These are phyloP conservation scores for Lactarius hatsudake DNA, from an alignment of 768 basidiomycete species.

Conservation along the genomic window DNA sequence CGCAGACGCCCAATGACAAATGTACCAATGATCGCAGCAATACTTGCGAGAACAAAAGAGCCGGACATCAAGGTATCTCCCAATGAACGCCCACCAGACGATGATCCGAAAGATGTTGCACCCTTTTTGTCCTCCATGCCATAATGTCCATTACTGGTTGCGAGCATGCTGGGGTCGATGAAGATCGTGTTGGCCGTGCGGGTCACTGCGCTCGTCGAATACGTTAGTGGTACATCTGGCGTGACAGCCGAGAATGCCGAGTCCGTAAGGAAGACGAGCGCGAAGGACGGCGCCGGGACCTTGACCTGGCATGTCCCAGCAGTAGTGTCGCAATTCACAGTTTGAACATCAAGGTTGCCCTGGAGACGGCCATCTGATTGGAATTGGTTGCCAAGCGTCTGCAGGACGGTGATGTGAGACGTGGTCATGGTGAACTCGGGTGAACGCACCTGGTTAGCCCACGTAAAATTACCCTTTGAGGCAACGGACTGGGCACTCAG, in stretches of 20 bases:
- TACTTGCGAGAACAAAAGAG: neutral
- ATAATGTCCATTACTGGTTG: constrained; percentile 60
- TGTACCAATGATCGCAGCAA: neutral
- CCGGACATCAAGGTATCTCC: neutral
- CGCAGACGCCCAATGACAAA: neutral
- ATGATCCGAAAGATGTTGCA: constrained; percentile 34
- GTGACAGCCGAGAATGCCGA: constrained; percentile 38
- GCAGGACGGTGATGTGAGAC: constrained; percentile 1
- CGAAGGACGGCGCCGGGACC: constrained; percentile 69
- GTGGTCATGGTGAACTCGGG: neutral
- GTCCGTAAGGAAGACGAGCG: constrained; percentile 66
- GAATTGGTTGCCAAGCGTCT: constrained; percentile 63
- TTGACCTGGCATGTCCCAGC: constrained; percentile 55
- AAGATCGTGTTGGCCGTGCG: constrained; percentile 53
- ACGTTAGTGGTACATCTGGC: constrained; percentile 43
- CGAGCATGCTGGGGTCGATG: constrained; percentile 52
- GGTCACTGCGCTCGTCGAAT: constrained; percentile 53
- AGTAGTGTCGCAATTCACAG: constrained; percentile 55
- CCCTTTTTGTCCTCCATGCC: constrained; percentile 36
- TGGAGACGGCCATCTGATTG: constrained; percentile 65
- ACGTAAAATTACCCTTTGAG: constrained; percentile 64
- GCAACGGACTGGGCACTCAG: constrained; percentile 54
- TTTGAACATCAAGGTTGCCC: constrained; percentile 53
- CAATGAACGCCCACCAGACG: constrained; percentile 6
- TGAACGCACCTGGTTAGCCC: constrained; percentile 66